Conservation (phyloP, 306 rosid species). For the Prunus campanulata region DNA sequence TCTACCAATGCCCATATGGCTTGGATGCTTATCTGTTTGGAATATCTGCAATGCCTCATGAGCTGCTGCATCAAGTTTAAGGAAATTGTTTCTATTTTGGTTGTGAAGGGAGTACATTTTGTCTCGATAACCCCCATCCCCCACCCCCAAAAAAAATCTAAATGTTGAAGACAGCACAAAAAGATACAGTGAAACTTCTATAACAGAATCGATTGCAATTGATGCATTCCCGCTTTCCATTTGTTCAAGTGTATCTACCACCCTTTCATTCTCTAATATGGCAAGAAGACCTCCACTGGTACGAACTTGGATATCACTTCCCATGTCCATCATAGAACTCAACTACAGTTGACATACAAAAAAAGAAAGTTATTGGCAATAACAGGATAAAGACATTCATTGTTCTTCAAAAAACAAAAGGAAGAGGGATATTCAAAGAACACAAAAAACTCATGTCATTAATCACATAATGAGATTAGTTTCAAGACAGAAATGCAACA, state of each 20-base stretch:
- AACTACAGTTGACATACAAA: conserved; percentile 44
- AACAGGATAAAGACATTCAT: conserved; percentile 7
- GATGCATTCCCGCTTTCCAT: conserved; percentile 73
- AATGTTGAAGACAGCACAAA: conserved; percentile 20
- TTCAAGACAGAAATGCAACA: background rate
- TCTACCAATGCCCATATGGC: conserved; percentile 99
- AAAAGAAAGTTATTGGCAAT: background rate
- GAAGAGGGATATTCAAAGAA: background rate
- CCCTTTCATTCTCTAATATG: conserved; percentile 85
- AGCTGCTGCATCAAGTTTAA: conserved; percentile 90
- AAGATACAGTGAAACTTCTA: conserved; percentile 88
- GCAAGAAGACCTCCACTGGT: conserved; percentile 98
- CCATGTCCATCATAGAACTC: conserved; percentile 97
- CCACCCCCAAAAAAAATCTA: background rate
- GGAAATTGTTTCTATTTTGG: conserved; percentile 68
- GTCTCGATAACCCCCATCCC: background rate
- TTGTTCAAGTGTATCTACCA: conserved; percentile 81
- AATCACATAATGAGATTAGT: background rate
- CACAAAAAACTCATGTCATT: background rate
- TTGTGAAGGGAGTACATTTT: conserved; percentile 49
- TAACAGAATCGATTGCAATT: conserved; percentile 71
- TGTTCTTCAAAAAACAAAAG: background rate
- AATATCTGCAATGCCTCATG: conserved; percentile 96
- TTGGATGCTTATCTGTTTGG: conserved; percentile 95
- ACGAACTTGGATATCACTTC: conserved; percentile 93